Conservation (phyloP, 1,284 basidiomycete genomes). For the Cutaneotrichosporon cutaneum region DNA sequence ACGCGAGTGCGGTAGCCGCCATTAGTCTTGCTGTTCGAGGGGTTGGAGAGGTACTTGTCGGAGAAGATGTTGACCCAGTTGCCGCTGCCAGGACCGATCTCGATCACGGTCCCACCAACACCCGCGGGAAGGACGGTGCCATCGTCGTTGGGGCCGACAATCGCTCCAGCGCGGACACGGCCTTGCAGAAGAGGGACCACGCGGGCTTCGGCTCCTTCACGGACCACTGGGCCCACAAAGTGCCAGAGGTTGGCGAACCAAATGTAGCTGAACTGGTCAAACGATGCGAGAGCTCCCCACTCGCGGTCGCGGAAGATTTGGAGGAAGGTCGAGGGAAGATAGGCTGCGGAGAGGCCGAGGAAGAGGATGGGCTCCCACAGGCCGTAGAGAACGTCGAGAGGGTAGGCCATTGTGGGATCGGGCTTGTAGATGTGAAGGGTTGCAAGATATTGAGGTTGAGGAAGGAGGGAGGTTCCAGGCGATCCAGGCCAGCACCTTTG, state of each 20-base stretch:
- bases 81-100: conserved; percentile 24
- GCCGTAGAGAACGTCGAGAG: conserved; percentile 10
- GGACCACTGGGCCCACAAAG: conserved; percentile 15
- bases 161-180: conserved; percentile 17
- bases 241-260: conserved; percentile 24
- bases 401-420: conserved; percentile 3
- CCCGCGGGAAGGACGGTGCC: neutral
- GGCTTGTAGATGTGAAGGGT: too few relatives aligned
- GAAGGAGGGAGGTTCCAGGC: neutral
- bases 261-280: conserved; percentile 12
- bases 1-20: conserved; percentile 13
- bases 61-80: conserved; percentile 24
- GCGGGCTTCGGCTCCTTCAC: conserved; percentile 13
- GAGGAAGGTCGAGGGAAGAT: conserved; percentile 16
- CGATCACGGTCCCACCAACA: conserved; percentile 21
- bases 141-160: neutral
- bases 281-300: conserved; percentile 13
- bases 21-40: neutral
- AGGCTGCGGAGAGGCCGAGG: conserved; percentile 11
- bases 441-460: too few relatives aligned
- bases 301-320: conserved; percentile 6
- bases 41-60: conserved; percentile 16
- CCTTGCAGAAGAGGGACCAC: conserved; percentile 23
- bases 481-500: too few relatives aligned
- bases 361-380: conserved; percentile 17